Base-by-base conservation (phyloP, 163 green algal species). In the Coccomyxa subellipsoidea region DNA sequence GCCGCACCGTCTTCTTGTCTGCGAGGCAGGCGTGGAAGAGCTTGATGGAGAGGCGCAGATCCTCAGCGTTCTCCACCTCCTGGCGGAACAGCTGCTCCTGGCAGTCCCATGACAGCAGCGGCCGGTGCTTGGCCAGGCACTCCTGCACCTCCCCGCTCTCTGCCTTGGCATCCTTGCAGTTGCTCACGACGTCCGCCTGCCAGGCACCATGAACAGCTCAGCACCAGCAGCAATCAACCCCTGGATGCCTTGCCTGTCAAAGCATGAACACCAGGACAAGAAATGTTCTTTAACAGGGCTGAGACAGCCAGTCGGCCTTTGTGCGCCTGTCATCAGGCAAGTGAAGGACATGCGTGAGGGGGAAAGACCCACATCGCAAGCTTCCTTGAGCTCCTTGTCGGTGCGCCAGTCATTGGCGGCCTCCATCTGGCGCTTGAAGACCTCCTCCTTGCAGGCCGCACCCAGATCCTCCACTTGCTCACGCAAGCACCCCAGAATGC, bases 71-170 rank as follows among this genome's bases (percentile, higher is more conserved):
- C 79, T 94, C 82, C 34, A 88, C 79, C 82, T 92, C 86, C 80
- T 90, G 84, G 25, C 90, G 81, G 80, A 91, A 91, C 54, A 93
- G 88, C 85, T 92, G 79, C 69, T 82, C 87, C 81, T 88, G 85
- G 81, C 90, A 93, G 35, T 89, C 84, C 81, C 84, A 85, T 36
- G 39, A 90, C 31, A 96, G 87, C 71, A 83, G 36, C 0, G 70
- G 47, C 4, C 83, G 71, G 69, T 91, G 76, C 2, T 83, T 35
- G 54, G 86, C 79, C 75, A 96, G 83, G 85, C 93, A 96, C 2
- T 84, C 85, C 80, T 93, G 89, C 76, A 95, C 84, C 47, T 87
- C 83, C 12, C 93, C 92, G 15, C 87, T 87, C 29, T 92, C 88
- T 2, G 83, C 80, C 72, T 93, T 84, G 15, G 94, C 88, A 32